Percentiles rank a stretch among this genome's conserved stretches.
Conservation (phyloP, 129 eudicot genomes). For the Mikania micrantha region DNA sequence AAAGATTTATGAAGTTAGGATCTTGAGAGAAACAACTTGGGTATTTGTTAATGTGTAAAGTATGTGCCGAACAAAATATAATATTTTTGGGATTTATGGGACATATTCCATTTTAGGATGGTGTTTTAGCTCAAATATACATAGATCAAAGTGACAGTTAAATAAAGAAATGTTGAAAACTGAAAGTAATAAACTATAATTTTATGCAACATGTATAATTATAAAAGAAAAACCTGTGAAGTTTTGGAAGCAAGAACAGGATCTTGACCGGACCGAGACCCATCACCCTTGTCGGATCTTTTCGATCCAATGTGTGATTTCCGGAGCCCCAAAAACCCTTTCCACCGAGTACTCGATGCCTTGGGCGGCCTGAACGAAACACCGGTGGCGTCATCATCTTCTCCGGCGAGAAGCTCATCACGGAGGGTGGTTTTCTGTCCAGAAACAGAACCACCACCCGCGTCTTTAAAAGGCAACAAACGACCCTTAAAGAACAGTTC, state of each 20-base stretch:
- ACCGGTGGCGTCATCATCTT: conserved; percentile 32
- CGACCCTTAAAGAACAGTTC: conserved; percentile 74
- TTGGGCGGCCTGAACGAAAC: conserved; percentile 58
- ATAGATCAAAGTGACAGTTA: not conserved
- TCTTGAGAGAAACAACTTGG: not conserved
- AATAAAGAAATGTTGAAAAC: not conserved
- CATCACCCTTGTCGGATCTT: conserved; percentile 44
- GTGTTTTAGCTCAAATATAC: not conserved
- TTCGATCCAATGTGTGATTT: conserved; percentile 71
- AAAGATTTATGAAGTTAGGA: not conserved
- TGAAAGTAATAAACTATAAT: not conserved
- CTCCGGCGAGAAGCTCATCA: conserved; percentile 68
- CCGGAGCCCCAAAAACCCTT: conserved; percentile 68
- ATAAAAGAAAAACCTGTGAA: conserved; percentile 32
- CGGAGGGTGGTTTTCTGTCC: conserved; percentile 47
- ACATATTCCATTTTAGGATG: not conserved
- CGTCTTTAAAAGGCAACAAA: conserved; percentile 59
- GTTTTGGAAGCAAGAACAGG: conserved; percentile 16
- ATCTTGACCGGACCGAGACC: conserved; percentile 23
- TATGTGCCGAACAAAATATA: not conserved
- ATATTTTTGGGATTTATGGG: not conserved
- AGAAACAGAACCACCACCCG: conserved; percentile 3
- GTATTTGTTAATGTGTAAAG: not conserved
- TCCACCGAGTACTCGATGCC: conserved; percentile 49
- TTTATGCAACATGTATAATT: not conserved